A percentile compares a stretch with the other conserved stretches of the same genome.
These are phyloP conservation scores for Globisporangium nagaii DNA, from an alignment of 352 stramenopile genomes.

Conservation along the genomic window DNA sequence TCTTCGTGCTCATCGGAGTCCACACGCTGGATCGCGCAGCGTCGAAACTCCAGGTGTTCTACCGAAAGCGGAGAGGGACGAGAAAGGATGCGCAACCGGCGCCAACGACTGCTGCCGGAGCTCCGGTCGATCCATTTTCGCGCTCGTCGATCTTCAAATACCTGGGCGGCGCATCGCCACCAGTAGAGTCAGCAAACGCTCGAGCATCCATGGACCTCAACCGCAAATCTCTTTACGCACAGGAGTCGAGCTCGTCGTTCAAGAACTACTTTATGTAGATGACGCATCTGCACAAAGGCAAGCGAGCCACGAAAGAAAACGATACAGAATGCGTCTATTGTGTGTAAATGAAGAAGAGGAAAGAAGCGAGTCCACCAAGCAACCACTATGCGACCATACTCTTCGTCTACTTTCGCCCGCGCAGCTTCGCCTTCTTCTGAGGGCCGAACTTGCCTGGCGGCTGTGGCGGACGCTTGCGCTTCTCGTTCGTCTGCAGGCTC, in stretches of 20 bases:
- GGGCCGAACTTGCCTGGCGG: conserved; percentile 15
- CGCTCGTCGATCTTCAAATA: conserved; percentile 30
- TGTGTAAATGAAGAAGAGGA: neutral
- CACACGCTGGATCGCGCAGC: conserved; percentile 70
- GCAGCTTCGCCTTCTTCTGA: conserved; percentile 19
- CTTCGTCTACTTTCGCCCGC: conserved; percentile 11
- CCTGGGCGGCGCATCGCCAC: conserved; percentile 4
- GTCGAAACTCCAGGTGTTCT: conserved; percentile 46
- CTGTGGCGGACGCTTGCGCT: conserved; percentile 13
- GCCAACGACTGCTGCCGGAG: neutral
- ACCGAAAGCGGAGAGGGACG: conserved; percentile 16
- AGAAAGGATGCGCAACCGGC: neutral
- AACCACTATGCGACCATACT: too few relatives aligned
- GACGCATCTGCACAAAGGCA: neutral
- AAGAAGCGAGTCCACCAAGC: too few relatives aligned
- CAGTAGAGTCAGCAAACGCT: neutral
- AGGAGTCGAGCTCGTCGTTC: conserved; percentile 19
- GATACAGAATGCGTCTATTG: conserved; percentile 5
- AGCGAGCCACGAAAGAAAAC: neutral
- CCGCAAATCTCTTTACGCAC: conserved; percentile 16
- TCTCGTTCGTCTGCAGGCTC: conserved; percentile 19
- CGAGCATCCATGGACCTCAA: neutral
- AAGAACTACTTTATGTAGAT: conserved; percentile 17
- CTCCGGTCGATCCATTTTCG: conserved; percentile 1
- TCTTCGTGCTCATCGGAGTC: conserved; percentile 73